Base-by-base conservation (phyloP, 2,329 filamentous ascomycete species). In the Paraphoma sp. region DNA sequence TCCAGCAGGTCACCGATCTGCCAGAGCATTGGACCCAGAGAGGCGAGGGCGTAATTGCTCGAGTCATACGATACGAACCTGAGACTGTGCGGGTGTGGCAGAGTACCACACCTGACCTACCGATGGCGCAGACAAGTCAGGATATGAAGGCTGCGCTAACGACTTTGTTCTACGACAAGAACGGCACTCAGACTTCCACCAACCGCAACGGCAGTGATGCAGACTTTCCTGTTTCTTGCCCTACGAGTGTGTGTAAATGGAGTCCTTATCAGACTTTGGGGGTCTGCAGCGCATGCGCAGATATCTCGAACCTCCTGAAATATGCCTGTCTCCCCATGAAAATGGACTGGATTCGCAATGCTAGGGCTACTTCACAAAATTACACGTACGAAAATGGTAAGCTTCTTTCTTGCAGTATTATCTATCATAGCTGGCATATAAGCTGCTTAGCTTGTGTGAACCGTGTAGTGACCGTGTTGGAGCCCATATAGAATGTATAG, bases 1-100 rank as follows among this genome's bases (percentile, higher is more conserved):
- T 74, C 29, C 72, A 74, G 30, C 70, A 74, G 38, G 63, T 75
- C 0, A 59, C 69, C 0, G 53, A 60, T 3, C 41, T 57, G 1
- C 29, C 23, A 9, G 59, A 62, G 9, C 46, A 49, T 1, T 65
- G 56, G 61, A 53, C 16, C 6, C 5, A 60, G 1, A 45, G 55
- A 3, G 48, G 60, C 1, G 51, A 63, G 8, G 65, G 64, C 31
- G 57, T 51, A 1, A 50, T 73, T 8, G 54, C 69, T 3, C 50
- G 49, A 2, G 49, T 53, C 10, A 29, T 56, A 1, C 33, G 40
- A 2, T 68, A 65, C 40, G 46, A 54, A 12, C 57, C 41, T 12
- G 55, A 30, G n/a, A 1, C 42, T 2, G 45, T 30, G 7, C 8
- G 6, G 29, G 29, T 18, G n/a, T 55, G 57, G 42, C 44, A 50